A percentile compares a stretch with the other conserved stretches of the same genome.
Evolutionary conservation across 1,284 basidiomycete genomes (phyloP).

Genomic region (Peniophora sp.): DNA sequence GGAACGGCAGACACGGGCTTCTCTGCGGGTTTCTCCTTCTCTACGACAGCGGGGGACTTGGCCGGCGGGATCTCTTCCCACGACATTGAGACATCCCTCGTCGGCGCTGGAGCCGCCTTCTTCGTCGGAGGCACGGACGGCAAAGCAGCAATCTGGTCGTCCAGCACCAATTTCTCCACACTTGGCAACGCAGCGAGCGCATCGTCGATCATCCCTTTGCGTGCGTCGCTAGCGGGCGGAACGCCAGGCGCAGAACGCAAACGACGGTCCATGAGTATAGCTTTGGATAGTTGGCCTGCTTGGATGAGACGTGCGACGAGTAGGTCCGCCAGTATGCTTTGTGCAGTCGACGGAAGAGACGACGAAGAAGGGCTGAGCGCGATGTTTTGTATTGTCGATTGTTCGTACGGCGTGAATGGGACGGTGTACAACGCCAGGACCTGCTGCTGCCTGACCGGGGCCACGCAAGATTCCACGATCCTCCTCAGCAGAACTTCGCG

Average conservation of each 20-base stretch:
- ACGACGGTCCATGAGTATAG: constrained; percentile 68
- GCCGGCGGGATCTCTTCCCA: constrained; percentile 38
- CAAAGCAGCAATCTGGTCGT: constrained; percentile 36
- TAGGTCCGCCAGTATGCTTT: constrained; percentile 70
- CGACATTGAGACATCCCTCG: constrained; percentile 34
- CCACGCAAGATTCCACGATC: constrained; percentile 60
- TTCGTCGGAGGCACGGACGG: constrained; percentile 7
- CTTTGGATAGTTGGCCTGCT: constrained; percentile 62
- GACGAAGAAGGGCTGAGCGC: constrained; percentile 46
- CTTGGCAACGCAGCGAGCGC: constrained; percentile 52
- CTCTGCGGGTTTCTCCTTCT: neutral
- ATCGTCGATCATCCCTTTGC: constrained; percentile 64
- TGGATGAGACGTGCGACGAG: constrained; percentile 75
- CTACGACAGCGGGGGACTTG: constrained; percentile 4
- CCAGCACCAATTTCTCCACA: constrained; percentile 47
- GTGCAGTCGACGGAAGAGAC: constrained; percentile 35
- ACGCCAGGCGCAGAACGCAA: constrained; percentile 32
- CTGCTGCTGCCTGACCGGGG: constrained; percentile 52
- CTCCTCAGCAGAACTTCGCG: constrained; percentile 48
- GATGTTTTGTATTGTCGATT: constrained; percentile 44
- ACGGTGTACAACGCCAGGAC: constrained; percentile 43
- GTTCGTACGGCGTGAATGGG: constrained; percentile 40
- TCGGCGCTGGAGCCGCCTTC: constrained; percentile 1
- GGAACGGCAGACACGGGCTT: constrained; percentile 1
- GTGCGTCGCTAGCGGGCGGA: constrained; percentile 28